Percentiles rank a stretch among this genome's conserved stretches.
Evolutionary conservation across 257 asterid genomes (phyloP).

Genomic region (Salvia miltiorrhiza): DNA sequence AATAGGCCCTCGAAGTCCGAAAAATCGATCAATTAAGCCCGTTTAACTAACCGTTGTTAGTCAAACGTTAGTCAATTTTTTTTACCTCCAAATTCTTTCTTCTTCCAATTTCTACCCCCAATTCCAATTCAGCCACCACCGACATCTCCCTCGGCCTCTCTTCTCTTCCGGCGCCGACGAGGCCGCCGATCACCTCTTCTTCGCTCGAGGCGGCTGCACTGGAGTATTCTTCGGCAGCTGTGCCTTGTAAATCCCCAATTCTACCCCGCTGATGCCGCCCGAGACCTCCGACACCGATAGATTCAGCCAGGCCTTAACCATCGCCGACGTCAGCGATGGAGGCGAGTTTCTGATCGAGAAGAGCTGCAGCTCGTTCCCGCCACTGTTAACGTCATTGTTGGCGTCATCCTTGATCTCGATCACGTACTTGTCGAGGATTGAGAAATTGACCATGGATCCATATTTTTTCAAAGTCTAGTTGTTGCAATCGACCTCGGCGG

Average conservation of each 20-base stretch:
- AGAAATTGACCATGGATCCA: slow-evolving; percentile 58
- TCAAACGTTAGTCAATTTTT: no score
- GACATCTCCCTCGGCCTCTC: no score
- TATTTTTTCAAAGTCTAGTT: slow-evolving; percentile 35
- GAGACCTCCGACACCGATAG: no score
- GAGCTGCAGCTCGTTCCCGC: slow-evolving; percentile 48
- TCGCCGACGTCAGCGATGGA: slow-evolving; percentile 17
- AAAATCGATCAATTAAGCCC: no score
- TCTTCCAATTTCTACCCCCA: no score
- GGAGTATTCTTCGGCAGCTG: slow-evolving; percentile 4
- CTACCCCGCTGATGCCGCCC: slow-evolving; percentile 6
- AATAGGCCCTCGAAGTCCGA: no score
- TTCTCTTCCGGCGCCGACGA: no score
- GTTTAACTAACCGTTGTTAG: no score
- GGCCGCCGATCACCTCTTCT: no score
- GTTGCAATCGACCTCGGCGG: slow-evolving; percentile 50
- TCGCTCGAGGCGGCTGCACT: slow-evolving; percentile 37
- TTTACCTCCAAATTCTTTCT: no score
- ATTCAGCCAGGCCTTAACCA: no score
- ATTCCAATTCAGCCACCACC: no score
- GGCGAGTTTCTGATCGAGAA: slow-evolving; percentile 41
- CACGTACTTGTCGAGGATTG: slow-evolving; percentile 41
- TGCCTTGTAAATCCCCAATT: slow-evolving; percentile 33
- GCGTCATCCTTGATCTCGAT: not conserved
- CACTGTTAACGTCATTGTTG: slow-evolving; percentile 2